Evolutionary conservation across 441 rosid genomes (phyloP).

Genomic region (Erodium moschatum): DNA sequence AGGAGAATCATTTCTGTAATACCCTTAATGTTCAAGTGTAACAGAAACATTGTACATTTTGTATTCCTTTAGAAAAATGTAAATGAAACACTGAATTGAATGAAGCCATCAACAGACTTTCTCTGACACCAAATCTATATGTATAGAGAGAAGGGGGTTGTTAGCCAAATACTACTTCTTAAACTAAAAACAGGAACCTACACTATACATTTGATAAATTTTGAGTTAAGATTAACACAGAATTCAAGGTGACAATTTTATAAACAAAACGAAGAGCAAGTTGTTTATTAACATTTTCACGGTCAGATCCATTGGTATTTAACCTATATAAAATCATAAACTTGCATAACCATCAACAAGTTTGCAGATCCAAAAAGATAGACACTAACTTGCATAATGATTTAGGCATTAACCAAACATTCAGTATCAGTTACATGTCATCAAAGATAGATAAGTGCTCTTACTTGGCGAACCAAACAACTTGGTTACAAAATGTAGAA

Average conservation of each 20-base stretch:
- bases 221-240: no score
- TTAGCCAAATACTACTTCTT: no score
- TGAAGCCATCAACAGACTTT: background rate
- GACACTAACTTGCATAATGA: background rate
- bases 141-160: no score
- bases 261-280: no score
- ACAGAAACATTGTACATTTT: no score
- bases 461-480: background rate
- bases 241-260: no score
- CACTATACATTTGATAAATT: no score
- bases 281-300: no score
- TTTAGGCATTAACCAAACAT: background rate
- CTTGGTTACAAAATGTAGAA: background rate
- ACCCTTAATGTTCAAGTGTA: background rate
- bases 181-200: no score
- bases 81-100: background rate
- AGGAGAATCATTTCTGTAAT: background rate
- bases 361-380: background rate
- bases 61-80: background rate
- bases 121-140: background rate
- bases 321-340: no score
- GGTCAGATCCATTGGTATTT: no score
- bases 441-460: background rate
- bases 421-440: background rate
- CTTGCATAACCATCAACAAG: no score